Conservation (phyloP, 225 moss, liverwort and hornwort genomes). For the Rhytidiadelphus loreus region DNA sequence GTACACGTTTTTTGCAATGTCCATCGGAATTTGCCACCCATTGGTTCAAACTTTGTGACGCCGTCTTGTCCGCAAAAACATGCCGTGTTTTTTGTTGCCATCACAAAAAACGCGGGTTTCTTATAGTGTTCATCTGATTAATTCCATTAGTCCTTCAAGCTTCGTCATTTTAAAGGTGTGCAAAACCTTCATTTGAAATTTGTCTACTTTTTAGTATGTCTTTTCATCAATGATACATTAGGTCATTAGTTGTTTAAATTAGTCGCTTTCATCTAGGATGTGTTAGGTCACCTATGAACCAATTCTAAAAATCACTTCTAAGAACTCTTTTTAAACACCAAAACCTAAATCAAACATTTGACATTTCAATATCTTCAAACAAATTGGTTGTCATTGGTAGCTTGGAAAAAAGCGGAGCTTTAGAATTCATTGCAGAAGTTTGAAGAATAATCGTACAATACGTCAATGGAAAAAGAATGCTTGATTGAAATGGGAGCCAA, state of each 20-base stretch:
- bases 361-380: neutral
- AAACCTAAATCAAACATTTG: neutral
- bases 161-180: rapidly evolving
- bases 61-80: too few species aligned
- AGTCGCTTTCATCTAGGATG: neutral
- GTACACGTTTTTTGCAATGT: too few species aligned
- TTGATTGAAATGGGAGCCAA: constrained; percentile 36
- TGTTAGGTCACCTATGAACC: rapidly evolving
- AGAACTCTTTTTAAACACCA: neutral
- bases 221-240: neutral
- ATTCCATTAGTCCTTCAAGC: neutral
- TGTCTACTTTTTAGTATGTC: too few species aligned
- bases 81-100: too few species aligned
- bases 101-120: too few species aligned
- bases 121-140: neutral
- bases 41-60: too few species aligned
- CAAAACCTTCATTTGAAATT: neutral
- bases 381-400: neutral
- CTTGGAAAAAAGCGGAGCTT: neutral
- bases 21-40: too few species aligned
- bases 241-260: neutral
- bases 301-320: neutral
- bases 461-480: neutral
- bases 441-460: neutral
- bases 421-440: neutral